Evolutionary conservation across 2,329 filamentous ascomycete genomes (phyloP).

Genomic region (Fonsecaea pedrosoi): DNA sequence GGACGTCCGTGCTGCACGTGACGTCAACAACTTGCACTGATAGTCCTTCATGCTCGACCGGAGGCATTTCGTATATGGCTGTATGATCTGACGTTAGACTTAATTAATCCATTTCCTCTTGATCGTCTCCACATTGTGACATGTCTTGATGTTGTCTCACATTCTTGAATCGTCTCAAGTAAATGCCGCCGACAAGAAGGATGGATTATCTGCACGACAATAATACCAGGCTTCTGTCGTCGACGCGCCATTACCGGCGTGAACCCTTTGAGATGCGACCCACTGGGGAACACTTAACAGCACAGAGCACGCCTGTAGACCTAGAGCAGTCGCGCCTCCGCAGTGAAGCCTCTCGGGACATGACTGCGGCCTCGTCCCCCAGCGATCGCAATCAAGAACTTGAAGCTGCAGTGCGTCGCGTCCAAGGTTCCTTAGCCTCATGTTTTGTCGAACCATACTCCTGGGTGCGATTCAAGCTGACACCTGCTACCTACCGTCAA

Average conservation of each 20-base stretch:
- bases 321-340: not conserved
- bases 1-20: not conserved
- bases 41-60: not conserved
- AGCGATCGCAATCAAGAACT: not conserved
- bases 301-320: not conserved
- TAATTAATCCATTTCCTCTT: too few relatives aligned
- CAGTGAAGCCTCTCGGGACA: not conserved
- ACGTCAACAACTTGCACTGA: not conserved
- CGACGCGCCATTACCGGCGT: too few relatives aligned
- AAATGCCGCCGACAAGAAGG: not conserved
- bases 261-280: not conserved
- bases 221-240: not conserved
- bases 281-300: not conserved
- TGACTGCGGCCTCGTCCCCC: not conserved
- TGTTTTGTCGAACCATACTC: not conserved
- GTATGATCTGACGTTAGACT: too few relatives aligned
- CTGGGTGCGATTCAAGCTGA: slow-evolving; percentile 3
- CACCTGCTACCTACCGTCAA: not conserved
- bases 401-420: not conserved
- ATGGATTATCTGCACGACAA: not conserved
- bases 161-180: not conserved
- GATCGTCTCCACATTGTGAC: not conserved
- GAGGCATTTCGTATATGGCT: not conserved
- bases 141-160: not conserved
- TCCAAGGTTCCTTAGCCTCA: not conserved